A percentile compares a stretch with the other conserved stretches of the same genome.
These are phyloP conservation scores for Leccinum angustisporum DNA, from an alignment of 1,284 basidiomycete species.

Conservation along the genomic window DNA sequence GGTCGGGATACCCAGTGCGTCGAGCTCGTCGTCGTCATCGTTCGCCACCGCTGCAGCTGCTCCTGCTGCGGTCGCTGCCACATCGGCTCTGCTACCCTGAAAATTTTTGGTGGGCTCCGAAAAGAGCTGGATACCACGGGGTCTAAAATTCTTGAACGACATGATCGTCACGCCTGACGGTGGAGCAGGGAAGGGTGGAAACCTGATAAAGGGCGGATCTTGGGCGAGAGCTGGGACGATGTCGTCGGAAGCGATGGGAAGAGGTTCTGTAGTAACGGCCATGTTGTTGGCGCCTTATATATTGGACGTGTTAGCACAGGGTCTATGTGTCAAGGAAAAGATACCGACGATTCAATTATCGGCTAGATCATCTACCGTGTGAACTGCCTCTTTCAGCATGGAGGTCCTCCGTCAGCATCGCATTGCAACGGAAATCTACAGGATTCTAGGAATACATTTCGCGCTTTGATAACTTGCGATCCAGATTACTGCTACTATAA, in stretches of 20 bases:
- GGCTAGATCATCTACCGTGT: conserved; percentile 9
- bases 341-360: conserved; percentile 20
- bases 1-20: conserved; percentile 66
- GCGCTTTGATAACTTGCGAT: neutral
- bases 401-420: too few species aligned
- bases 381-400: neutral
- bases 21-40: conserved; percentile 49
- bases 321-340: conserved; percentile 5
- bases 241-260: conserved; percentile 14
- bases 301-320: conserved; percentile 18
- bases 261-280: conserved; percentile 11
- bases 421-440: neutral
- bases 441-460: conserved; percentile 12
- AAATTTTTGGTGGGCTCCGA: conserved; percentile 19
- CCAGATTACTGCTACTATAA: neutral
- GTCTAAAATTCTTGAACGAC: conserved; percentile 59
- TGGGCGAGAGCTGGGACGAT: conserved; percentile 2
- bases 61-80: conserved; percentile 7
- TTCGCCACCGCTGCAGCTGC: neutral
- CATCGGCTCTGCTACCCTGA: conserved; percentile 27
- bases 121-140: conserved; percentile 55
- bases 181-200: conserved; percentile 61
- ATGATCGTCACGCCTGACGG: conserved; percentile 54
- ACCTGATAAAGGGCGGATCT: conserved; percentile 35
- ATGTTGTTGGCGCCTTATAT: conserved; percentile 13